A percentile compares a stretch with the other conserved stretches of the same genome.
Conservation (phyloP, 176 grass and related monocot species). For the Lolium rigidum region DNA sequence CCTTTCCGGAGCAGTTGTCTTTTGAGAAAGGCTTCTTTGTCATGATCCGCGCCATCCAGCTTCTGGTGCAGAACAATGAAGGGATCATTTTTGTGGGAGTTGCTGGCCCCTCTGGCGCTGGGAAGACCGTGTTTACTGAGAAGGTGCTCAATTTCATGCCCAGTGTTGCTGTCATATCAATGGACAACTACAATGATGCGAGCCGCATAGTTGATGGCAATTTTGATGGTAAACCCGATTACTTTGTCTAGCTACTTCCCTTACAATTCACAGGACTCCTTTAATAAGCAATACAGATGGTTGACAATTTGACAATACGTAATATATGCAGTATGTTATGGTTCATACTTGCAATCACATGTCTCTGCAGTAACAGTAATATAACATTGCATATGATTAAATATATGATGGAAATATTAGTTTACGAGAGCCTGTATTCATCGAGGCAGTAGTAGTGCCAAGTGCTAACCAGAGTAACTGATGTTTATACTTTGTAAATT, state of each 20-base stretch:
- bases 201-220: conserved; percentile 93
- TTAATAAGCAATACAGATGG: too few relatives aligned
- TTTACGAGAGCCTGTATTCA: conserved; percentile 9
- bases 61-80: conserved; percentile 82
- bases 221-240: conserved; percentile 78
- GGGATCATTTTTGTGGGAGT: conserved; percentile 90
- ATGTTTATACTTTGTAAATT: conserved; percentile 32
- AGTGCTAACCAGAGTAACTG: conserved; percentile 26
- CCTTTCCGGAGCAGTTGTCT: conserved; percentile 76
- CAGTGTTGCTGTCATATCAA: conserved; percentile 86
- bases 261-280: not conserved
- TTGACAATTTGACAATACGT: too few relatives aligned
- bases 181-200: conserved; percentile 97
- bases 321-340: not conserved
- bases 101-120: conserved; percentile 92
- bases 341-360: conserved; percentile 34
- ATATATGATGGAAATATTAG: conserved; percentile 19
- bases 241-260: not conserved
- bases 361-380: not conserved
- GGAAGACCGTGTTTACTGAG: conserved; percentile 95
- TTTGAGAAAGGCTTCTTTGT: conserved; percentile 99
- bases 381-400: not conserved
- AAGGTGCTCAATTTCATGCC: conserved; percentile 97
- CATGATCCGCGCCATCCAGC: conserved; percentile 88
- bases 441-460: not conserved